Percentiles rank a stretch among this genome's conserved stretches.
phyloP scores from a whole-genome alignment of 768 basidiomycete species.

The Phallus indusiatus region DNA sequence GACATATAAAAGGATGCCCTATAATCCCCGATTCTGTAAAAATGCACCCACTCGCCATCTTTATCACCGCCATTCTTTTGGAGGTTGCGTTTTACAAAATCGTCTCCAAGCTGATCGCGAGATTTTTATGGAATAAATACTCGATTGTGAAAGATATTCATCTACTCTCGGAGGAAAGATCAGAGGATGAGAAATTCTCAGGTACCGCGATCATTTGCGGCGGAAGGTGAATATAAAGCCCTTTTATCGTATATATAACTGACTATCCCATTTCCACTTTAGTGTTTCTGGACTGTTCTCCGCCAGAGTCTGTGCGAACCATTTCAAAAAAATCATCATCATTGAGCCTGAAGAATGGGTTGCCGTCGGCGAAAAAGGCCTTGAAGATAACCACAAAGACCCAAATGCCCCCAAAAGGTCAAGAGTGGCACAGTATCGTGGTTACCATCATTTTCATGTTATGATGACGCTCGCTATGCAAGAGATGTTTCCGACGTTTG shows the following conservation, averaged over 20 bases:
- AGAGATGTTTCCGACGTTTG: slow-evolving; percentile 16
- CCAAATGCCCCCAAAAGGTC: slow-evolving; percentile 18
- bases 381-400: slow-evolving; percentile 7
- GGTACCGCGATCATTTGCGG: slow-evolving; percentile 1
- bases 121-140: neutral
- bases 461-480: slow-evolving; percentile 7
- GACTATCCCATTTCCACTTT: neutral
- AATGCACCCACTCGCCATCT: too few species aligned
- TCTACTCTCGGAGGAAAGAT: neutral
- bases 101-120: too few species aligned
- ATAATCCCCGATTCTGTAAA: too few species aligned
- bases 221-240: neutral
- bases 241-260: neutral
- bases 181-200: neutral
- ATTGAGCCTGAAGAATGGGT: slow-evolving; percentile 20
- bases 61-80: too few species aligned
- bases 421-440: slow-evolving; percentile 3
- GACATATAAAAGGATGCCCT: too few species aligned
- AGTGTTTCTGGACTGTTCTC: slow-evolving; percentile 25
- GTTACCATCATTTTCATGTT: slow-evolving; percentile 3
- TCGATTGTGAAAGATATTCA: neutral
- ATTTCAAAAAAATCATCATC: slow-evolving; percentile 24
- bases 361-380: neutral
- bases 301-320: slow-evolving; percentile 24
- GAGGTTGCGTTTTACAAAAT: too few species aligned